Percentiles rank a stretch among this genome's conserved stretches.
These are phyloP conservation scores for Colletotrichum sp. DNA, from an alignment of 2,329 filamentous ascomycete genomes.

Conservation along the genomic window DNA sequence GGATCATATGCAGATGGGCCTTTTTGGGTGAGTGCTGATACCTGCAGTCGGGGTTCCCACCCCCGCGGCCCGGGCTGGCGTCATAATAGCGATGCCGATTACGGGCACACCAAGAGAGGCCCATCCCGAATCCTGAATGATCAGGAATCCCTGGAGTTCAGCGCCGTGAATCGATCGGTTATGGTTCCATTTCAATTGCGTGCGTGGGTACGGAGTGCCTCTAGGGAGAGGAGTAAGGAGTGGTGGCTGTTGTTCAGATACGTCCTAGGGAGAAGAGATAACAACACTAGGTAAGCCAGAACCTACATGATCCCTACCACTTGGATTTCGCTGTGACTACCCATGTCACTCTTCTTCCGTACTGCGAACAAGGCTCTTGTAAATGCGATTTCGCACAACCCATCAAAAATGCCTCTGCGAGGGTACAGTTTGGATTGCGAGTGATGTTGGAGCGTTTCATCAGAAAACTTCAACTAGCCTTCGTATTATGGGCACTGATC, in stretches of 20 bases:
- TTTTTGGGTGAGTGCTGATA: neutral
- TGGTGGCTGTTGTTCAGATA: neutral
- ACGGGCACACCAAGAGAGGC: neutral
- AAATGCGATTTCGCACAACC: neutral
- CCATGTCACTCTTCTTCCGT: neutral
- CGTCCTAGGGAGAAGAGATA: neutral
- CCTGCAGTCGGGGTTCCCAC: neutral
- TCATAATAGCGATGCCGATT: neutral
- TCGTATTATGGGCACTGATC: neutral
- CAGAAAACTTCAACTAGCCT: neutral
- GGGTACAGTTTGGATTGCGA: neutral
- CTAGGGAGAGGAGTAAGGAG: neutral
- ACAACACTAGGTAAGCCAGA: neutral
- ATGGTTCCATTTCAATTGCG: neutral
- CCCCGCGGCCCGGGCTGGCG: neutral
- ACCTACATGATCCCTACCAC: neutral
- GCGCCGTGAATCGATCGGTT: neutral
- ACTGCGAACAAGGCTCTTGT: neutral
- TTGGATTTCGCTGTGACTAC: neutral
- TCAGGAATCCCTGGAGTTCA: neutral
- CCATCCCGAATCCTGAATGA: neutral
- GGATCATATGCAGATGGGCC: neutral
- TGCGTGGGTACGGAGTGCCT: neutral
- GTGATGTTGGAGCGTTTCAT: neutral
- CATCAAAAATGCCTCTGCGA: neutral